A percentile compares a stretch with the other conserved stretches of the same genome.
These are phyloP conservation scores for Gardenia jasminoides DNA, from an alignment of 257 asterid genomes.

Conservation along the genomic window DNA sequence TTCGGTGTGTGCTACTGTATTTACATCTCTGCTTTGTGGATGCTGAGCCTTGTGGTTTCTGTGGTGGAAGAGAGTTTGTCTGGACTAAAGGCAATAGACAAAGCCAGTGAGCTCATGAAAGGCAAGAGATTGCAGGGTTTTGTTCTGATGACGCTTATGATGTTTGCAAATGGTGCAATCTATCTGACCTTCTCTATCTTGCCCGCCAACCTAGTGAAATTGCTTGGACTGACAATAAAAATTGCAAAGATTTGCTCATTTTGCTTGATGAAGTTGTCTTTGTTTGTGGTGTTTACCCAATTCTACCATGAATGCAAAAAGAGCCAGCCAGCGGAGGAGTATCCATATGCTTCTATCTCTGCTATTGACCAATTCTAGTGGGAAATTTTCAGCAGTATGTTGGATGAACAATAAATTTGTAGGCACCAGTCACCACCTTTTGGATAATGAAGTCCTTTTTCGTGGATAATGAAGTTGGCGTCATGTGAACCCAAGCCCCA, in stretches of 20 bases:
- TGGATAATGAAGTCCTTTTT: neutral
- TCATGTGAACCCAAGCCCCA: neutral
- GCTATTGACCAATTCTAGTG: neutral
- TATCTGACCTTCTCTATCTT: neutral
- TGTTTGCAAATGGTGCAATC: neutral
- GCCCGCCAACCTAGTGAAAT: neutral
- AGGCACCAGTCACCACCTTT: neutral
- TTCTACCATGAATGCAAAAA: conserved; percentile 13
- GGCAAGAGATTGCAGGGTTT: conserved; percentile 12
- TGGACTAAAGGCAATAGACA: conserved; percentile 6
- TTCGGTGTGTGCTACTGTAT: neutral
- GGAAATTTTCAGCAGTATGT: neutral
- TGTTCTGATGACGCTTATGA: neutral
- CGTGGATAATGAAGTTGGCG: neutral
- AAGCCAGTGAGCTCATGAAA: conserved; percentile 19
- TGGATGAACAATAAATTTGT: neutral
- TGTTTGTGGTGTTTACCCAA: conserved; percentile 1
- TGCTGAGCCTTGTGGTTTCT: conserved; percentile 10
- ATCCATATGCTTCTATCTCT: neutral
- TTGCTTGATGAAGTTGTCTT: conserved; percentile 10
- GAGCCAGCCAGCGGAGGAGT: neutral
- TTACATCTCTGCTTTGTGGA: conserved; percentile 8
- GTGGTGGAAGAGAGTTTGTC: conserved; percentile 7
- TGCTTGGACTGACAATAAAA: neutral
- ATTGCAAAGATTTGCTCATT: neutral